Conservation (phyloP, 257 asterid genomes). For the Penstemon eatonii region DNA sequence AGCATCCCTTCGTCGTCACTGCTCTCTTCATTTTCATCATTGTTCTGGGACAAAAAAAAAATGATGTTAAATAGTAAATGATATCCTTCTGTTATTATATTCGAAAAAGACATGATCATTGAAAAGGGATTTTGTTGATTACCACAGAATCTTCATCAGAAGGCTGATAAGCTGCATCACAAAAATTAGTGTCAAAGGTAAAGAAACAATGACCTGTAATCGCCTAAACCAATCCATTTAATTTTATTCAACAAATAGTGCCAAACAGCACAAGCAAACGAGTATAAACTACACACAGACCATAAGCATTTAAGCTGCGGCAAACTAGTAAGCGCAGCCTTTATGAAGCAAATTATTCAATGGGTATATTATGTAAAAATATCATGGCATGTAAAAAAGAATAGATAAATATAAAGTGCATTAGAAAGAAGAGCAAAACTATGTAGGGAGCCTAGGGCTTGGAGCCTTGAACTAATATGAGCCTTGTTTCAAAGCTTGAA, state of each 20-base stretch:
- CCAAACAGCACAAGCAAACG: no score
- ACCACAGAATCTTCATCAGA: constrained; percentile 72
- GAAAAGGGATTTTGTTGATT: constrained; percentile 30
- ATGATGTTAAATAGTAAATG: constrained; percentile 24
- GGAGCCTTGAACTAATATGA: no score
- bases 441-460: no score
- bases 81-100: constrained; percentile 2
- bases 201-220: neutral
- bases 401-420: no score
- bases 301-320: no score
- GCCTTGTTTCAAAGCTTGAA: no score
- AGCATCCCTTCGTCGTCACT: constrained; percentile 92
- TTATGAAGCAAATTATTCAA: no score
- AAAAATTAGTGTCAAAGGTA: constrained; percentile 19
- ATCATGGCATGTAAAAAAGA: constrained; percentile 9
- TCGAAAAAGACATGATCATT: constrained; percentile 12
- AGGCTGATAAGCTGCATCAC: constrained; percentile 54
- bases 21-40: constrained; percentile 64
- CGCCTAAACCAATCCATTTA: no score
- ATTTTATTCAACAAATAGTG: no score
- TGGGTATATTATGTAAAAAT: neutral
- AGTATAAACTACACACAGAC: no score
- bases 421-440: no score
- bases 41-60: constrained; percentile 41
- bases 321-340: no score